Conservation (phyloP, 768 basidiomycete genomes). For the Amanita phalloides region DNA sequence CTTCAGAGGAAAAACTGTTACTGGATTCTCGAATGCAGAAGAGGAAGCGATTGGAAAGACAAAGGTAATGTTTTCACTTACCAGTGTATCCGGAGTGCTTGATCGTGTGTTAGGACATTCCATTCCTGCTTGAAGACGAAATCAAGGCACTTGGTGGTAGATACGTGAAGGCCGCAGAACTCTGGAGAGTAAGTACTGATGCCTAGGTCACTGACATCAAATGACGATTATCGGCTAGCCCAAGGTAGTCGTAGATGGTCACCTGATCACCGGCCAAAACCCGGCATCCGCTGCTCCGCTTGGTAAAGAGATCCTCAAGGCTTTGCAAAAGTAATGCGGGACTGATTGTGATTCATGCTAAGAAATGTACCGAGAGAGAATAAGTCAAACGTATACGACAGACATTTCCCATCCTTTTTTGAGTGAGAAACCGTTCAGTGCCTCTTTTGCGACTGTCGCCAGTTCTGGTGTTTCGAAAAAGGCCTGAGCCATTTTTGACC, state of each 20-base stretch:
- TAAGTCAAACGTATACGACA: conserved; percentile 49
- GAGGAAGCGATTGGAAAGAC: conserved; percentile 38
- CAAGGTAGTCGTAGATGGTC: conserved; percentile 48
- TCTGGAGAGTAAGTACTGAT: conserved; percentile 40
- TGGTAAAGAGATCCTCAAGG: conserved; percentile 46
- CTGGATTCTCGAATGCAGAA: conserved; percentile 66
- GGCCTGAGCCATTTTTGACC: conserved; percentile 74
- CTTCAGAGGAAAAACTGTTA: conserved; percentile 44
- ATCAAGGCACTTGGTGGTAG: conserved; percentile 54
- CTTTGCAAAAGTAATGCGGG: conserved; percentile 8
- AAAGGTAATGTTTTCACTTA: conserved; percentile 22
- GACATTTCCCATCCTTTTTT: conserved; percentile 83
- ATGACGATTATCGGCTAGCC: conserved; percentile 14
- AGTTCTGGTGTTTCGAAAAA: conserved; percentile 67
- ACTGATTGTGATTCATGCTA: neutral
- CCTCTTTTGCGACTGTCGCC: conserved; percentile 70
- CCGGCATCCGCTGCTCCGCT: conserved; percentile 51
- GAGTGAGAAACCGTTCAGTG: conserved; percentile 75
- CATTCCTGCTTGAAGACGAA: conserved; percentile 64
- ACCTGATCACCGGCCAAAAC: conserved; percentile 66
- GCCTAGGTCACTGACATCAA: neutral
- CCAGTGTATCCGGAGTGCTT: neutral
- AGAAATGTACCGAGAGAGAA: neutral
- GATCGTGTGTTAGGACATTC: conserved; percentile 31
- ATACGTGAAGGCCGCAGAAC: conserved; percentile 45